phyloP scores from a whole-genome alignment of 2,329 filamentous ascomycete species.

The Pestalotiopsis sp. region DNA sequence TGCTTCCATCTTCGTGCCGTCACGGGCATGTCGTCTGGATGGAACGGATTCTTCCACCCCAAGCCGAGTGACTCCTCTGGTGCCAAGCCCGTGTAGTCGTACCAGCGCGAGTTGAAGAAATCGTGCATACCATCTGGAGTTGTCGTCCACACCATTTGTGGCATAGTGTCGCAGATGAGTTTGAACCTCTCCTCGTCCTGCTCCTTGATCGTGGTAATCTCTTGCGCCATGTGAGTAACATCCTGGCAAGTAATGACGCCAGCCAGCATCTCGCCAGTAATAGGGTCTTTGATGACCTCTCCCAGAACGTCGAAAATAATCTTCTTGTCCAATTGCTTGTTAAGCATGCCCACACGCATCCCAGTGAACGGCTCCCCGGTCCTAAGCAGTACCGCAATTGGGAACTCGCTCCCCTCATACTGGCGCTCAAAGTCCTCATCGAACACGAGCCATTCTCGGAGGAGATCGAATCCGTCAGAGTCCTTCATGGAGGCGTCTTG shows the following conservation, averaged over 20 bases:
- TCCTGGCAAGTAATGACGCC: slow-evolving; percentile 74
- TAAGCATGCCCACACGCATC: slow-evolving; percentile 65
- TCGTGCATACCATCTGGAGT: slow-evolving; percentile 67
- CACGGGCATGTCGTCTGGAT: slow-evolving; percentile 68
- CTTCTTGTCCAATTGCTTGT: slow-evolving; percentile 52
- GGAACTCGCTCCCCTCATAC: slow-evolving; percentile 63
- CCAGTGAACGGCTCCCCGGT: slow-evolving; percentile 63
- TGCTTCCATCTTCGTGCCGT: slow-evolving; percentile 61
- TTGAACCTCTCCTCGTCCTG: slow-evolving; percentile 75
- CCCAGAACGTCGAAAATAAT: slow-evolving; percentile 68
- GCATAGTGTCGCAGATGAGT: slow-evolving; percentile 75
- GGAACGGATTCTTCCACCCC: slow-evolving; percentile 67
- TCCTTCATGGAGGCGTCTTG: slow-evolving; percentile 41
- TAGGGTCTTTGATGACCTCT: slow-evolving; percentile 67
- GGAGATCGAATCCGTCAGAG: slow-evolving; percentile 56
- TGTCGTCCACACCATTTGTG: slow-evolving; percentile 75
- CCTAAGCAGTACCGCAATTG: slow-evolving; percentile 65
- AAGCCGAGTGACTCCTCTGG: slow-evolving; percentile 63
- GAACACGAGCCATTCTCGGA: slow-evolving; percentile 64
- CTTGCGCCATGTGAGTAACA: slow-evolving; percentile 69
- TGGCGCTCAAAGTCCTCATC: slow-evolving; percentile 66
- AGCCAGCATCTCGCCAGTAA: slow-evolving; percentile 72
- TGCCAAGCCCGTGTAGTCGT: slow-evolving; percentile 73
- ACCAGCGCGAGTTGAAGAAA: slow-evolving; percentile 80
- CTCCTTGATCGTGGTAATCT: slow-evolving; percentile 70